Evolutionary conservation across 306 rosid species (phyloP).

Genomic region (Quercus variabilis): DNA sequence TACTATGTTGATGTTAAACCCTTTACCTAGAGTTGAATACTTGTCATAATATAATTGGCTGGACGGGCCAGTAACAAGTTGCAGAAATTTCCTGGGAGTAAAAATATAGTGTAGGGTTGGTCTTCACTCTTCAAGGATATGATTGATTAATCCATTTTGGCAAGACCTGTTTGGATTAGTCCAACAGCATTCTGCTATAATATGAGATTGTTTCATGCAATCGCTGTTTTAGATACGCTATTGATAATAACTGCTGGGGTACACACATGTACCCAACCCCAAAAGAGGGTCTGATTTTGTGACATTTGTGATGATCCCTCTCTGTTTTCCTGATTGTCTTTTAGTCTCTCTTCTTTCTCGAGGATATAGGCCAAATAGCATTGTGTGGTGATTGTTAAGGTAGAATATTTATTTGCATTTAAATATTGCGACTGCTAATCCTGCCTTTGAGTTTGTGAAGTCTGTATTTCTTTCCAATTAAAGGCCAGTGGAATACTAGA

Average conservation of each 20-base stretch:
- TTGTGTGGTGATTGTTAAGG: no score
- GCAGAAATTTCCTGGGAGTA: background rate
- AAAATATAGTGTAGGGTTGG: background rate
- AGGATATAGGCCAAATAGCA: no score
- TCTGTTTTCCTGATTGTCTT: no score
- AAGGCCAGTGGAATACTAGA: background rate
- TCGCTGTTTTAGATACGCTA: background rate
- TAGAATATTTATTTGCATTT: background rate
- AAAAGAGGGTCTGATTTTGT: no score
- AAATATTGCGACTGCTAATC: background rate
- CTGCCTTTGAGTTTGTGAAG: background rate
- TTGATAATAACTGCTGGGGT: background rate
- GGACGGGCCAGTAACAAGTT: background rate
- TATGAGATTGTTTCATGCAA: background rate
- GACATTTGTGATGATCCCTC: no score
- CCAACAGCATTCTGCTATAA: background rate
- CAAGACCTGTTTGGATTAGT: background rate
- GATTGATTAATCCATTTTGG: background rate
- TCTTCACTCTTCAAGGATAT: background rate
- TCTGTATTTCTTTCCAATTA: background rate
- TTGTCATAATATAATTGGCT: background rate
- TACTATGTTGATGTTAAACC: background rate
- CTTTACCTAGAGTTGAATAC: background rate
- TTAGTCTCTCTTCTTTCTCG: no score
- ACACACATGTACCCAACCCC: no score